Base-by-base conservation (phyloP, 1,284 basidiomycete genomes). In the Puccinia coronata region DNA sequence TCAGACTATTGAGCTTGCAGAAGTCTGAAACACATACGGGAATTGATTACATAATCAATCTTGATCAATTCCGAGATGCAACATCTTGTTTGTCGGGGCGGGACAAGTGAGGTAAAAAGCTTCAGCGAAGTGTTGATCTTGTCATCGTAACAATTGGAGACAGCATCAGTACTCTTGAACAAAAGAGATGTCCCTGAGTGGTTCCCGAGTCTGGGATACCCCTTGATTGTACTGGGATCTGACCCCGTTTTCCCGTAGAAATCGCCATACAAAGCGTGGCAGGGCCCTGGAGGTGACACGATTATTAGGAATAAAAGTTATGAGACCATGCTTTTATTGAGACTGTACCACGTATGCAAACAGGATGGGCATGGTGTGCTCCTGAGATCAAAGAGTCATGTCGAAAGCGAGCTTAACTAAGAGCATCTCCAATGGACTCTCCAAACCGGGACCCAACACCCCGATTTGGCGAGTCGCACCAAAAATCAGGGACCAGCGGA, bases 251-350 rank as follows among this genome's bases (percentile, higher is more conserved):
- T 79, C n/a, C 23, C 23, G 25, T 23, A n/a, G 16, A 49, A 70
- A 39, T 18, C 49, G 23, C 63, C 53, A 23, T 43, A 79, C 16
- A 79, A 59, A 67, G 47, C 47, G 34, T 51, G 43, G 34, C 69
- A 69, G 23, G 43, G 20, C 28, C 51, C 51, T 23, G 76, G 76
- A 31, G 65, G 65, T 34, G 49, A 49, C 36, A 70, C 76, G 39
- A 79, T 79, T 43, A 79, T 70, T 55, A 65, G 76, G 51, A 65
- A n/a, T 16, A 65, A 79, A 23, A 79, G 70, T 59, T 67, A 51
- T 6, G 76, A 55, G 41, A 70, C 70, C 14, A 79, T 47, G 53
- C 53, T 70, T 18, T 67, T 47, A 49, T 57, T 47, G n/a, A n/a
- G n/a, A n/a, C n/a, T n/a, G n/a, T n/a, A n/a, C n/a, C n/a, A n/a